Conservation (phyloP, 768 basidiomycete species). For the Chiua virens region DNA sequence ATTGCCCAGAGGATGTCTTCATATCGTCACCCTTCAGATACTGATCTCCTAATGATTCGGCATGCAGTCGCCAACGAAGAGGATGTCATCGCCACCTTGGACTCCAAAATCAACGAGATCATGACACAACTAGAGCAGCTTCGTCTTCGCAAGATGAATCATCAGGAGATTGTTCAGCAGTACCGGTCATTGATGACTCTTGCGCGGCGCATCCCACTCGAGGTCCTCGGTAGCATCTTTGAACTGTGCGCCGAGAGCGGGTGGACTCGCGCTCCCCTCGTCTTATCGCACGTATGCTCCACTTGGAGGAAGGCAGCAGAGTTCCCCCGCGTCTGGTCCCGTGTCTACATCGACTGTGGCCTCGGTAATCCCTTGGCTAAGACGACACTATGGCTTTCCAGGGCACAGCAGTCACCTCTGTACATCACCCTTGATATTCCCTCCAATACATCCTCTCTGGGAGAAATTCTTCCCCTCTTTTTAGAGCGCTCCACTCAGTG, state of each 20-base stretch:
- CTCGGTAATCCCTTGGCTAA: constrained; percentile 40
- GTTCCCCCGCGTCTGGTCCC: constrained; percentile 57
- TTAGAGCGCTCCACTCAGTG: constrained; percentile 41
- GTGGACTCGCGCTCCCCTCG: constrained; percentile 55
- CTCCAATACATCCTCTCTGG: constrained; percentile 29
- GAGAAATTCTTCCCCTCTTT: constrained; percentile 42
- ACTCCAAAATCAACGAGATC: constrained; percentile 44
- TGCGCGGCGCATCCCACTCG: constrained; percentile 54
- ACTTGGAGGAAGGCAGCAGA: constrained; percentile 56
- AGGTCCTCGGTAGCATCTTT: constrained; percentile 55
- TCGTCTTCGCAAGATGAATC: constrained; percentile 41
- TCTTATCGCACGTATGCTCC: constrained; percentile 58
- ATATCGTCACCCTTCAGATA: constrained; percentile 16
- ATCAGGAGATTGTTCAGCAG: constrained; percentile 43
- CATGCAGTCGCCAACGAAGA: constrained; percentile 38
- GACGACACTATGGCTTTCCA: constrained; percentile 52
- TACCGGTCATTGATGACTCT: constrained; percentile 51
- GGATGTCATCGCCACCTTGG: constrained; percentile 38
- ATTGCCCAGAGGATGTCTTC: constrained; percentile 20
- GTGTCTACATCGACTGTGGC: constrained; percentile 51
- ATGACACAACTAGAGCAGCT: constrained; percentile 41
- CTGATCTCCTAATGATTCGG: constrained; percentile 18
- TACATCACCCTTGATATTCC: constrained; percentile 44
- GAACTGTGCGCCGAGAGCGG: constrained; percentile 48
- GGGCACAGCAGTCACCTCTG: constrained; percentile 43